phyloP scores from a whole-genome alignment of 139 green algal genomes.

The Gonium pectorale region DNA sequence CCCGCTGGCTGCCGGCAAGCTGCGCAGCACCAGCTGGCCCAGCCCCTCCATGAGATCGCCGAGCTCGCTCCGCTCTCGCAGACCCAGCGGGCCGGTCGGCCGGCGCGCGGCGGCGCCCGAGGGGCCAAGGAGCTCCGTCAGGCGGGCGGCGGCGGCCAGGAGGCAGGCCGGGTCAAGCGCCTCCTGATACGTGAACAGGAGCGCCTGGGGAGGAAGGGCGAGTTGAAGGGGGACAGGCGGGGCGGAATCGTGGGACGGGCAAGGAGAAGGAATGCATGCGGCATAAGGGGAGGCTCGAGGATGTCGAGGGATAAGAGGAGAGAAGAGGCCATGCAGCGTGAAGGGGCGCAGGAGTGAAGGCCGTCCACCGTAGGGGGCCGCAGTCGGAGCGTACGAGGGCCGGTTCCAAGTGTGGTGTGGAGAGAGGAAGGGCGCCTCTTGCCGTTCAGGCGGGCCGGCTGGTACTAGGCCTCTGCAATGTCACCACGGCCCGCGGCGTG shows the following conservation, averaged over 20 bases:
- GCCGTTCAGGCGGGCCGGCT: no score
- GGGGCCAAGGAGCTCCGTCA: constrained; percentile 34
- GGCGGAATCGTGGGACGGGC: background rate
- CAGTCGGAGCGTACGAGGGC: no score
- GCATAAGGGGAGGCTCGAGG: no score
- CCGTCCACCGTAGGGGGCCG: no score
- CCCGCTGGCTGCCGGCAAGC: background rate
- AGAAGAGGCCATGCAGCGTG: no score
- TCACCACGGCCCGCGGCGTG: no score
- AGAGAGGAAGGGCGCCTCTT: no score
- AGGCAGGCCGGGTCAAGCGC: constrained; percentile 6
- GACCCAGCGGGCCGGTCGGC: background rate
- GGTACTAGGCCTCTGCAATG: no score
- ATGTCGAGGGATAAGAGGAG: no score
- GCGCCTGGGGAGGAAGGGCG: background rate
- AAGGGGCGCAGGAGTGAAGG: no score
- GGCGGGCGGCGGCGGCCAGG: constrained; percentile 18
- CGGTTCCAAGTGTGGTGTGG: no score
- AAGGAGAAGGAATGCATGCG: no score
- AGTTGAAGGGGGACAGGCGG: background rate
- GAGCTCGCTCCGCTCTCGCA: constrained; percentile 33
- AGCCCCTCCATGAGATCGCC: constrained; percentile 37
- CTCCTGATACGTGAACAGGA: constrained; percentile 38
- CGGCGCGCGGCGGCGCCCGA: background rate
- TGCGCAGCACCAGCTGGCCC: background rate